These are phyloP conservation scores for Ogataea degrootiae DNA, from an alignment of 805 yeast species.

Conservation along the genomic window DNA sequence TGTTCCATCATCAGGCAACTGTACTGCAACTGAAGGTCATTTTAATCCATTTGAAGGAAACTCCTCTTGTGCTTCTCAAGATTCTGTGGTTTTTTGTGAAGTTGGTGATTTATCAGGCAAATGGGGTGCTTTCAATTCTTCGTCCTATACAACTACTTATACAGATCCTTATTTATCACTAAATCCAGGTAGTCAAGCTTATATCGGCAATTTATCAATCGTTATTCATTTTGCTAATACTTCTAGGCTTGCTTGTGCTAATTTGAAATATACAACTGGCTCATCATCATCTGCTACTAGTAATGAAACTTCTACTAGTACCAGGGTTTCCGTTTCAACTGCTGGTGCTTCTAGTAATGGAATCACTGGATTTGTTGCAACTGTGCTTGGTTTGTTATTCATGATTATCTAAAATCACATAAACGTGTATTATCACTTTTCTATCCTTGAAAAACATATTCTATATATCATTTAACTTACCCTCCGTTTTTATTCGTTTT, in stretches of 20 bases:
- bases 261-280: conserved; percentile 27
- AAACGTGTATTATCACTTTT: no score
- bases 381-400: conserved; percentile 17
- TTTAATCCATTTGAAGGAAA: conserved; percentile 39
- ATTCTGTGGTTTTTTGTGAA: conserved; percentile 35
- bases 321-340: conserved; percentile 1
- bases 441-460: no score
- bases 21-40: conserved; percentile 38
- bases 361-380: conserved; percentile 3
- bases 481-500: no score
- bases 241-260: conserved; percentile 53
- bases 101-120: conserved; percentile 48
- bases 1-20: conserved; percentile 33
- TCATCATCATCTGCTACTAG: conserved; percentile 1
- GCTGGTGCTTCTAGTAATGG: conserved; percentile 5
- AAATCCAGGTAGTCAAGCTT: conserved; percentile 33
- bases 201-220: conserved; percentile 40
- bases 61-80: conserved; percentile 32
- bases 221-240: conserved; percentile 46
- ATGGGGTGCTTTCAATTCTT: conserved; percentile 41
- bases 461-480: no score
- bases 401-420: background rate
- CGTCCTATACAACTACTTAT: conserved; percentile 37
- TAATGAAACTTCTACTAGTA: background rate
- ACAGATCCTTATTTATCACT: conserved; percentile 39